Evolutionary conservation across 371 early-diverging fungal species (phyloP).

Genomic region (Saksenaea vasiformis): DNA sequence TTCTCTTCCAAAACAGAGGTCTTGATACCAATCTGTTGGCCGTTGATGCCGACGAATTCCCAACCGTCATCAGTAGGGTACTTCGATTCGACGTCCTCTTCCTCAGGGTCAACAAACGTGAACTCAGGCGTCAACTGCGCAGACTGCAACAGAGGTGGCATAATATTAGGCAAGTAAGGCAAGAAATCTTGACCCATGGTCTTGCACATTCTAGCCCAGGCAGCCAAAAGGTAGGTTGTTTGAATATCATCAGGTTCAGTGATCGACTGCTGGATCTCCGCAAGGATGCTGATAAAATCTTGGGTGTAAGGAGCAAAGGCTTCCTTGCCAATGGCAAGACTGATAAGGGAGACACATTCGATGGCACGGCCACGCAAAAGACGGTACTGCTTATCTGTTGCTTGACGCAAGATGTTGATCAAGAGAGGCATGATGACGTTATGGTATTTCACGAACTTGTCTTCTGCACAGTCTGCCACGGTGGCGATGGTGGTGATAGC

Average conservation of each 20-base stretch:
- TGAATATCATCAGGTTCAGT: constrained; percentile 92
- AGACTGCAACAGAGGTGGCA: constrained; percentile 88
- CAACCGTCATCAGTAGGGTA: constrained; percentile 94
- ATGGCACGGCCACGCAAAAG: constrained; percentile 92
- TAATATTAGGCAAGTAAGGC: constrained; percentile 88
- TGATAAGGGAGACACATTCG: constrained; percentile 92
- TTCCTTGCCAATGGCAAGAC: constrained; percentile 92
- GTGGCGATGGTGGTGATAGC: constrained; percentile 97
- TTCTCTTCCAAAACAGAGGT: constrained; percentile 96
- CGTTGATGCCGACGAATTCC: constrained; percentile 89
- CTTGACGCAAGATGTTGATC: constrained; percentile 82
- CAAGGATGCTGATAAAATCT: constrained; percentile 78
- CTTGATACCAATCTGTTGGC: constrained; percentile 93
- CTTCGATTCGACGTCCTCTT: constrained; percentile 84
- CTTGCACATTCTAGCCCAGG: constrained; percentile 97
- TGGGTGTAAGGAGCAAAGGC: constrained; percentile 78
- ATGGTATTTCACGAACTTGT: constrained; percentile 88
- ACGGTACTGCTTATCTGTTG: constrained; percentile 83
- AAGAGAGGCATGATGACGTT: constrained; percentile 91
- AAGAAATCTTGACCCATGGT: constrained; percentile 93
- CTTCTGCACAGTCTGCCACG: constrained; percentile 94
- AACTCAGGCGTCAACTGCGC: constrained; percentile 93
- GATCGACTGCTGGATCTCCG: constrained; percentile 75
- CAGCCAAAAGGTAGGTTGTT: constrained; percentile 86
- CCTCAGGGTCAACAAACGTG: constrained; percentile 80